These are phyloP conservation scores for Tetrapyrgos nigripes DNA, from an alignment of 1,284 basidiomycete species.

Conservation along the genomic window DNA sequence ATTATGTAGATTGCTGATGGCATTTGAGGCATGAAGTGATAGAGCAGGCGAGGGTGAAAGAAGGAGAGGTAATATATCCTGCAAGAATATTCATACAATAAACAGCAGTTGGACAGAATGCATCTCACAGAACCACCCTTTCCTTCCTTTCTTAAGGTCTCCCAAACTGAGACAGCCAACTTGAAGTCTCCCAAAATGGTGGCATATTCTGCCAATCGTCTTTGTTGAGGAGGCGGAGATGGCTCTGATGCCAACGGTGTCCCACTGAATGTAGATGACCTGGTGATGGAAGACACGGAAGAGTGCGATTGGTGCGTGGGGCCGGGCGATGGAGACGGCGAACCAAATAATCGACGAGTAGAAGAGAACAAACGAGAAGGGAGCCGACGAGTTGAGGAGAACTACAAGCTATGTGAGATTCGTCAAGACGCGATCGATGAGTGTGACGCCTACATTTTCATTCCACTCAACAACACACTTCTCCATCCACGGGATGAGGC, in stretches of 20 bases:
- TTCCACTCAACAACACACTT: conserved; percentile 94
- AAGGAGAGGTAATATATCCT: conserved; percentile 80
- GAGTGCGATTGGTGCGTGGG: conserved; percentile 42
- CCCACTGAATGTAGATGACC: conserved; percentile 41
- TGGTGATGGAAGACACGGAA: conserved; percentile 50
- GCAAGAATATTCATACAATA: conserved; percentile 8
- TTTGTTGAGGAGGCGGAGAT: conserved; percentile 66
- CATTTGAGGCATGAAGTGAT: conserved; percentile 63
- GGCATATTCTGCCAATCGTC: conserved; percentile 94
- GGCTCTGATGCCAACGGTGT: conserved; percentile 16
- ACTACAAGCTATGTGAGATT: conserved; percentile 46
- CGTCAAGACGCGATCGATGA: conserved; percentile 3
- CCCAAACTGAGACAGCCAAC: conserved; percentile 87
- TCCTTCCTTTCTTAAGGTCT: conserved; percentile 81
- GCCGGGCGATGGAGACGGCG: conserved; percentile 55
- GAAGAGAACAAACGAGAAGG: conserved; percentile 86
- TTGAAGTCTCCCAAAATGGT: conserved; percentile 93
- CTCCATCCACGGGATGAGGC: conserved; percentile 96
- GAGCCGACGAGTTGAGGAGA: conserved; percentile 82
- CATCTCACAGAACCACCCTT: conserved; percentile 75
- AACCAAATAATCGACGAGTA: conserved; percentile 89
- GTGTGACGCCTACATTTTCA: conserved; percentile 66
- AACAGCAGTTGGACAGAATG: conserved; percentile 6
- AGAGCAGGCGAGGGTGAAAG: conserved; percentile 68
- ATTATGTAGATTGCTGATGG: conserved; percentile 54